Percentiles rank a stretch among this genome's conserved stretches.
Conservation (phyloP, 768 basidiomycete species). For the Clitopilus hobsonii region DNA sequence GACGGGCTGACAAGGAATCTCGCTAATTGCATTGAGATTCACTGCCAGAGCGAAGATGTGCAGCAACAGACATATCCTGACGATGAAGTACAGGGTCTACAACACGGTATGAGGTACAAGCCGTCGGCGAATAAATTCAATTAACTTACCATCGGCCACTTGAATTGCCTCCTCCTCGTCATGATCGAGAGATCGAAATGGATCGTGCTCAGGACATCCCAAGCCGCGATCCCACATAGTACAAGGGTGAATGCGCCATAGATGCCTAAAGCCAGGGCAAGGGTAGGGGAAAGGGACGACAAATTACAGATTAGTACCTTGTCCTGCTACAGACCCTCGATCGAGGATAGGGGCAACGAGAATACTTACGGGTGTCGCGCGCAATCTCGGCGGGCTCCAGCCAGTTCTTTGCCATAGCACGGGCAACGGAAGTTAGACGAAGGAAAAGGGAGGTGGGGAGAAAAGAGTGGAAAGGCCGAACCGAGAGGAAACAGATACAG, state of each 20-base stretch:
- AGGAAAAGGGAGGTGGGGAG: neutral
- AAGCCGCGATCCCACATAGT: conserved; percentile 25
- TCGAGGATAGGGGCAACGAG: neutral
- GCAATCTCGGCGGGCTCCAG: conserved; percentile 22
- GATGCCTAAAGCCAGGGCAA: conserved; percentile 15
- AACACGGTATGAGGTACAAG: neutral
- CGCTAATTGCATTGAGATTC: conserved; percentile 26
- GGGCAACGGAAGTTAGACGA: conserved; percentile 10
- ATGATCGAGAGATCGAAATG: conserved; percentile 28
- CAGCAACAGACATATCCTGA: conserved; percentile 27
- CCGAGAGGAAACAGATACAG: neutral
- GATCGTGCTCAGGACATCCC: conserved; percentile 25
- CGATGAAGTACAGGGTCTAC: conserved; percentile 25
- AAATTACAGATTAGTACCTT: no score
- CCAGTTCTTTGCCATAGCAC: conserved; percentile 16
- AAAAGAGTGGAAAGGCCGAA: neutral
- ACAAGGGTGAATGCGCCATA: conserved; percentile 26
- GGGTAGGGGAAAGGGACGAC: no score
- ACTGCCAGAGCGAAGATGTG: conserved; percentile 28
- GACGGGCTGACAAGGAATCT: conserved; percentile 27
- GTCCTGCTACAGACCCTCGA: no score
- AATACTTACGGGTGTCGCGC: conserved; percentile 20
- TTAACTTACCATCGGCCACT: conserved; percentile 27
- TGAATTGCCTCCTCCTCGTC: conserved; percentile 21
- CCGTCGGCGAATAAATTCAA: neutral